These are phyloP conservation scores for Rhodomyrtus psidioides DNA, from an alignment of 441 rosid species.

Conservation along the genomic window DNA sequence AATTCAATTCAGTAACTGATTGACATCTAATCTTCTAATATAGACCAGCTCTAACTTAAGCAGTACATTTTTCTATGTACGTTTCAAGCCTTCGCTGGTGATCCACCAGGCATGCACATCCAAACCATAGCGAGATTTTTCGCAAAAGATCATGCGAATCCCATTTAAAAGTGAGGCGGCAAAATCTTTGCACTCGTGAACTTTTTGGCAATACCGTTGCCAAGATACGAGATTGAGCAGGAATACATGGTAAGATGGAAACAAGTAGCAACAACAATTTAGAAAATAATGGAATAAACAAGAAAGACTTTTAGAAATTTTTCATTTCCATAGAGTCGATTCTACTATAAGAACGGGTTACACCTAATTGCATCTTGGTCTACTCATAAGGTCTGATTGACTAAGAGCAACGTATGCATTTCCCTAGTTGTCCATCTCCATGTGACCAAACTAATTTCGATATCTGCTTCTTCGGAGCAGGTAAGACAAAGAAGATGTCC, in stretches of 20 bases:
- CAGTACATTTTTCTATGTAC: background rate
- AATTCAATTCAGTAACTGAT: background rate
- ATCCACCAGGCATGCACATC: background rate
- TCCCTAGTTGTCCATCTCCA: background rate
- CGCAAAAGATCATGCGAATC: background rate
- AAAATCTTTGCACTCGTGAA: background rate
- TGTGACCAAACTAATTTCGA: background rate
- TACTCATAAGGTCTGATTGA: background rate
- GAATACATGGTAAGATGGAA: background rate
- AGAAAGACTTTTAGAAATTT: background rate
- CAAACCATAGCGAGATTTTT: background rate
- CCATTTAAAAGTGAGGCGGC: background rate
- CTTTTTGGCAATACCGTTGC: background rate
- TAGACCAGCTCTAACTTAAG: background rate
- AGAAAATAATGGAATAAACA: background rate
- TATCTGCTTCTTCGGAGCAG: background rate
- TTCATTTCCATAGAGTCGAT: background rate
- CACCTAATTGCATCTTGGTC: background rate
- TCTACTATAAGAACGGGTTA: background rate
- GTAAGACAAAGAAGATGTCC: background rate
- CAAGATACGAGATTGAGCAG: background rate
- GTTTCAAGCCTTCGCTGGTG: background rate
- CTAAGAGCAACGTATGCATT: background rate
- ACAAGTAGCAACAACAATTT: background rate
- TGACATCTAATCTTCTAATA: background rate